Base-by-base conservation (phyloP, 1,139 yeast species). In the Lodderomyces pseudojiufengensis region DNA sequence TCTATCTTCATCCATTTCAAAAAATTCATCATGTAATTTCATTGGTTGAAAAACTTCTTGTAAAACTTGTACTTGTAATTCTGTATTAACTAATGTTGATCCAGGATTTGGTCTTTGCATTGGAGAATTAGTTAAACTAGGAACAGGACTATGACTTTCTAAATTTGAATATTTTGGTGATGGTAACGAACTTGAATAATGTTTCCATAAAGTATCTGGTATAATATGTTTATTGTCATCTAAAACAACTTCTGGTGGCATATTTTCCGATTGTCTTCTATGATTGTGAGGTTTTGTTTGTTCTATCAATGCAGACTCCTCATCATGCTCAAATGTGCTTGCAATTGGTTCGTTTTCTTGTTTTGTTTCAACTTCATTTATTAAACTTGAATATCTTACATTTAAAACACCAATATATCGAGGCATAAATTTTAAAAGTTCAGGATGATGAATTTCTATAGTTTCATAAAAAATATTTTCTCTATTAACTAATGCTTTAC, bases 401-500 rank as follows among this genome's bases (percentile, higher is more conserved):
- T 90, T 90, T 38, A 90, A 64, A 1, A 90, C 97, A 8, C 99
- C 98, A 42, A 90, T 84, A 57, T 92, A 94, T 46, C 78, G 76
- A 1, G 98, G 98, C 95, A 92, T 84, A 55, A 84, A 94, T 41
- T 73, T 69, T 36, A 88, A 68, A 33, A 94, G 65, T 38, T 83
- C 90, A 14, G 84, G 82, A 56, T 87, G 95, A 27, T 73, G 65
- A 31, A 70, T 60, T 59, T 92, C 97, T 32, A 92, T 81, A 4
- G 83, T 78, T 57, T 94, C 98, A 57, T 94, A 94, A 82, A 95
- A 90, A 44, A 71, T 63, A 57, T 92, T 86, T 54, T 94, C 99
- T 44, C 95, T 70, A 50, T 87, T 87, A 44, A 88, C 85, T 43
- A 92, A 65, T 1, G 95, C 94, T 58, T 94, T 94, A 59, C 98